phyloP scores from a whole-genome alignment of 1,284 basidiomycete genomes.

The Trametes polyzona region DNA sequence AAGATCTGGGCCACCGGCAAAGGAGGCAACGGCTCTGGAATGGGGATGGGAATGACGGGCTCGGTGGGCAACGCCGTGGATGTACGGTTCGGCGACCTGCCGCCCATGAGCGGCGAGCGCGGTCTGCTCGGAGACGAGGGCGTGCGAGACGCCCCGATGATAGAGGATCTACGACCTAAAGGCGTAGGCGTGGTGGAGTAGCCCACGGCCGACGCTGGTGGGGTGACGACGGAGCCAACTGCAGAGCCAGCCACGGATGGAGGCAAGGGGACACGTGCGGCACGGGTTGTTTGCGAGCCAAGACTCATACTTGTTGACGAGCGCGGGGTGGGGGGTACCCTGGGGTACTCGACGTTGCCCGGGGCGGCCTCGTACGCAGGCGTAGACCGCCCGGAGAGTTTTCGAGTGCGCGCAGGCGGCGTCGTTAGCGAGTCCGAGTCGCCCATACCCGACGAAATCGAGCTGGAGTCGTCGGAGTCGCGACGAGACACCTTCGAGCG shows the following conservation, averaged over 20 bases:
- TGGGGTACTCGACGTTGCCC: conserved; percentile 27
- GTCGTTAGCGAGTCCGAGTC: conserved; percentile 36
- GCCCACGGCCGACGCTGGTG: conserved; percentile 14
- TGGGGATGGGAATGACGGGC: conserved; percentile 20
- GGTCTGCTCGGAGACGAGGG: conserved; percentile 14
- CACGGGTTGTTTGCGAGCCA: conserved; percentile 19
- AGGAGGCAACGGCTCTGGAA: conserved; percentile 18
- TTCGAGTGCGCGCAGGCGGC: conserved; percentile 30
- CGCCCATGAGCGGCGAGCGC: conserved; percentile 26
- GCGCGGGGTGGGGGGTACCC: conserved; percentile 30
- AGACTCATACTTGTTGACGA: conserved; percentile 21
- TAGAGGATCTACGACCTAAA: conserved; percentile 14
- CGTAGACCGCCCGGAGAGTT: conserved; percentile 22
- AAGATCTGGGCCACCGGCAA: conserved; percentile 14
- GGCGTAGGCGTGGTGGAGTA: conserved; percentile 18
- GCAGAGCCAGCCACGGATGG: conserved; percentile 20
- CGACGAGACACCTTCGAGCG: conserved; percentile 22
- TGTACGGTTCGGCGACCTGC: conserved; percentile 14
- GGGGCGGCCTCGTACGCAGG: conserved; percentile 33
- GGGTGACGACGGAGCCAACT: conserved; percentile 7
- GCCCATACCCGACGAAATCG: conserved; percentile 32
- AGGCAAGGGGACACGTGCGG: conserved; percentile 29
- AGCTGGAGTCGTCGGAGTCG: conserved; percentile 31
- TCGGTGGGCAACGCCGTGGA: conserved; percentile 5
- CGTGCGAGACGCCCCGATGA: conserved; percentile 19